phyloP scores from a whole-genome alignment of 495 filamentous ascomycete species.

The Tuber calosporum region DNA sequence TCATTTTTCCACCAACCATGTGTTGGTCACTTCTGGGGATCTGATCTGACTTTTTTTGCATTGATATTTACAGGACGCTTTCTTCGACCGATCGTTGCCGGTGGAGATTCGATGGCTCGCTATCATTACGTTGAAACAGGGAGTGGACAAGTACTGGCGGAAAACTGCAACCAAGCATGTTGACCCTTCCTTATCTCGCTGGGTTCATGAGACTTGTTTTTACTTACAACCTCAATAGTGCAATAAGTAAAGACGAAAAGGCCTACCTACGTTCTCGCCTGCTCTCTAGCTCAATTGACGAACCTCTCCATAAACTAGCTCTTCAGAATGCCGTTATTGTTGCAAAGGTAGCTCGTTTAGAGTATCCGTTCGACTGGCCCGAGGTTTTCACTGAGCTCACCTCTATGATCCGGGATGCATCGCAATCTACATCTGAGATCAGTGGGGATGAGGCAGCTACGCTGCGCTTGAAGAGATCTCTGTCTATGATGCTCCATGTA shows the following conservation, averaged over 20 bases:
- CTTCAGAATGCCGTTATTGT: slow-evolving; percentile 79
- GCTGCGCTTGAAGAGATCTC: slow-evolving; percentile 58
- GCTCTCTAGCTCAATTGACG: slow-evolving; percentile 63
- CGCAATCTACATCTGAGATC: slow-evolving; percentile 45
- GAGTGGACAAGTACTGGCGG: slow-evolving; percentile 89
- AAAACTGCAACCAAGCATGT: slow-evolving; percentile 58
- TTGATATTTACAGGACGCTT: slow-evolving; percentile 54
- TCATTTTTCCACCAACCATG: not conserved
- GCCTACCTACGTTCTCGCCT: slow-evolving; percentile 62
- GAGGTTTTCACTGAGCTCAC: slow-evolving; percentile 55
- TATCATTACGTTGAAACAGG: slow-evolving; percentile 90
- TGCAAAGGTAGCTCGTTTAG: slow-evolving; percentile 78
- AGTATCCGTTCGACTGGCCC: slow-evolving; percentile 80
- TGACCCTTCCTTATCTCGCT: not conserved
- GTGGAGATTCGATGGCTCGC: slow-evolving; percentile 74
- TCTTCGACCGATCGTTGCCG: slow-evolving; percentile 67
- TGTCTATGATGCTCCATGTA: slow-evolving; percentile 72
- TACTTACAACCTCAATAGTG: slow-evolving; percentile 46
- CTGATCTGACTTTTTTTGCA: slow-evolving; percentile 6
- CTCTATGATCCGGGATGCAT: slow-evolving; percentile 53
- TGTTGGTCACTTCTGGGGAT: not conserved
- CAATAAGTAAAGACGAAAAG: slow-evolving; percentile 69
- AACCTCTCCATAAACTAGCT: slow-evolving; percentile 65
- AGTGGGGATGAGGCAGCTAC: slow-evolving; percentile 22
- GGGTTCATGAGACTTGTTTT: not conserved